These are phyloP conservation scores for Ustilago shanxiensis DNA, from an alignment of 1,284 basidiomycete genomes.

Conservation along the genomic window DNA sequence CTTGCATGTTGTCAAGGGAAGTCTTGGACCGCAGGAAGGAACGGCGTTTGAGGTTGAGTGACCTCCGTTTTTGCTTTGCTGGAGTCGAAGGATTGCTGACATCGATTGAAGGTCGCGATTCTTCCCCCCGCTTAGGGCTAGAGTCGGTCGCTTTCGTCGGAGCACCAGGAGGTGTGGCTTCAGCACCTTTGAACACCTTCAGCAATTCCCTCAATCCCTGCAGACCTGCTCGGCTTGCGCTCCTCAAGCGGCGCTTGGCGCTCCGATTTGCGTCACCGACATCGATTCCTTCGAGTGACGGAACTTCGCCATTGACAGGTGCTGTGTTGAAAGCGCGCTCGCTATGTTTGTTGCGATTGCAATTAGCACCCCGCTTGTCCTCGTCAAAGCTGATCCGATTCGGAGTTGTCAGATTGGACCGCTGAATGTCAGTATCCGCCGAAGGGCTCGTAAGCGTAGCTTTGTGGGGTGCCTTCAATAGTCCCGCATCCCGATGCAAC, in stretches of 20 bases:
- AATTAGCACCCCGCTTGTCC: conserved; percentile 2
- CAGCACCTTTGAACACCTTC: conserved; percentile 39
- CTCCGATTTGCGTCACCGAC: conserved; percentile 42
- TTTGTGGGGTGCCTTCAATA: background rate
- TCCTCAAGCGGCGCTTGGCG: conserved; percentile 51
- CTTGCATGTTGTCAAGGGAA: conserved; percentile 31
- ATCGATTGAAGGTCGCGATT: conserved; percentile 22
- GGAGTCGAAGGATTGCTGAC: conserved; percentile 4
- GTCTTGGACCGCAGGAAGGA: conserved; percentile 41
- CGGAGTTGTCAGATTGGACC: conserved; percentile 13
- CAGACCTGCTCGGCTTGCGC: conserved; percentile 54
- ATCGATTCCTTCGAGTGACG: conserved; percentile 16
- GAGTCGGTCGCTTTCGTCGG: background rate
- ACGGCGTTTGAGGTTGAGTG: conserved; percentile 42
- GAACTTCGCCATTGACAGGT: conserved; percentile 9
- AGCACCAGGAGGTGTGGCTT: background rate
- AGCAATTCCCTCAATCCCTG: conserved; percentile 55
- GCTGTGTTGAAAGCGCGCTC: conserved; percentile 31
- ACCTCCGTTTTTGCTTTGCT: conserved; percentile 33
- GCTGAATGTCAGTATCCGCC: background rate
- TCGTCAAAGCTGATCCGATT: conserved; percentile 12
- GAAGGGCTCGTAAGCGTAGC: background rate
- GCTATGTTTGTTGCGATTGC: background rate
- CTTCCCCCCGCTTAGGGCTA: background rate
- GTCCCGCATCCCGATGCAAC: background rate